Base-by-base conservation (phyloP, 768 basidiomycete species). In the Agrocybe chaxingu region DNA sequence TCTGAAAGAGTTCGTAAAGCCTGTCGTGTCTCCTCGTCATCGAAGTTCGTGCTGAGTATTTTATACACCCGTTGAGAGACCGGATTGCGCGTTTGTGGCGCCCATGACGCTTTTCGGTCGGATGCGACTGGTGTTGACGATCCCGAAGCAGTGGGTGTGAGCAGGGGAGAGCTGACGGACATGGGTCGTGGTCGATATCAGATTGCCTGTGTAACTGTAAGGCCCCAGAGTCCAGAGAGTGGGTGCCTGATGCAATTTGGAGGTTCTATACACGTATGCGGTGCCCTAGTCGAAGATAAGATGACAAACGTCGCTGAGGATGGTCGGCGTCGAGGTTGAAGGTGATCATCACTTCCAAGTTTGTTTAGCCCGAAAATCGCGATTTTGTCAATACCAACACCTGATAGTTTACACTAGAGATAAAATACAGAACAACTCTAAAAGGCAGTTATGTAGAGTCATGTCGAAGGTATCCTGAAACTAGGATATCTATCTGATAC, bases 41-140 rank as follows among this genome's bases (percentile, higher is more conserved):
- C 82, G 51, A 87, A 92, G 43, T 79, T 87, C 1, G 87, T 87
- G 33, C 88, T 84, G 13, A 96, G 74, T 53, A 95, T 86, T 68
- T 97, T 97, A 68, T 92, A 94, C n/a, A 96, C 72, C 8, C 94
- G 78, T 0, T 88, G 69, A n/a, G 92, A 83, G 36, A 95, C 78
- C 2, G 94, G 92, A 59, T 89, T 89, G 52, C 82, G 77, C 7
- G 62, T 42, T 48, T 70, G 72, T 7, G 64, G 48, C 3, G 56
- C 43, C 50, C 57, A 54, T 50, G 68, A 58, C 3, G 43, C 34
- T 38, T 61, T 66, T 7, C 58, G 55, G 32, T 58, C 58, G 42
- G 50, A 40, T 46, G 50, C 55, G 19, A 48, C 50, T n/a, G 52
- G 45, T 3, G 42, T 50, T 16, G 58, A 37, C 12, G 52, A 48